These are phyloP conservation scores for Bertia moriformis DNA, from an alignment of 2,329 filamentous ascomycete species.

Conservation along the genomic window DNA sequence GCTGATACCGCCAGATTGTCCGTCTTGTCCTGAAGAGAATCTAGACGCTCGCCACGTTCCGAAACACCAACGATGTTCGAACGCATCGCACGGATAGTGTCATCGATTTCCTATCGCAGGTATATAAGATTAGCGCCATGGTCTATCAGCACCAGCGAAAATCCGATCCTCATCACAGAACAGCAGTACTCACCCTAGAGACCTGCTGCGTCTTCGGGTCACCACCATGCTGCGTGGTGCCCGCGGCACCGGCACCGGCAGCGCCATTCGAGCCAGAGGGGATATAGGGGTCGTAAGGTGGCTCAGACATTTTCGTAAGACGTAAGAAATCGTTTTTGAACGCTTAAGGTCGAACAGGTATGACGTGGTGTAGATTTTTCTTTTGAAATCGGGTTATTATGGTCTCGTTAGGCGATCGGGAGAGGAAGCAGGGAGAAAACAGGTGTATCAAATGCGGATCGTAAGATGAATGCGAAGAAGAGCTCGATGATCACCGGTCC, in stretches of 20 bases:
- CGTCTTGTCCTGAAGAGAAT: constrained; percentile 84
- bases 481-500: background rate
- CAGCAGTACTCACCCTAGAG: background rate
- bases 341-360: background rate
- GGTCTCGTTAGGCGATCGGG: background rate
- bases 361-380: background rate
- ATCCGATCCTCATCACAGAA: too few relatives aligned
- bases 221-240: constrained; percentile 14
- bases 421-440: background rate
- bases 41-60: constrained; percentile 77
- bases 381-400: background rate
- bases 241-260: background rate
- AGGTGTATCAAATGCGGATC: background rate
- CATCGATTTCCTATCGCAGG: constrained; percentile 73
- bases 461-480: background rate
- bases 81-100: constrained; percentile 86
- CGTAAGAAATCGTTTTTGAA: constrained; percentile 9
- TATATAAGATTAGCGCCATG: constrained; percentile 3
- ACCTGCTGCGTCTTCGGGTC: background rate
- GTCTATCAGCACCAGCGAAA: background rate
- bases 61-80: constrained; percentile 96
- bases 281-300: constrained; percentile 78
- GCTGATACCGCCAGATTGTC: constrained; percentile 86
- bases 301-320: background rate
- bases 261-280: constrained; percentile 20